Conservation (phyloP, 2,329 filamentous ascomycete species). For the Ploettnerulaceae sp. region DNA sequence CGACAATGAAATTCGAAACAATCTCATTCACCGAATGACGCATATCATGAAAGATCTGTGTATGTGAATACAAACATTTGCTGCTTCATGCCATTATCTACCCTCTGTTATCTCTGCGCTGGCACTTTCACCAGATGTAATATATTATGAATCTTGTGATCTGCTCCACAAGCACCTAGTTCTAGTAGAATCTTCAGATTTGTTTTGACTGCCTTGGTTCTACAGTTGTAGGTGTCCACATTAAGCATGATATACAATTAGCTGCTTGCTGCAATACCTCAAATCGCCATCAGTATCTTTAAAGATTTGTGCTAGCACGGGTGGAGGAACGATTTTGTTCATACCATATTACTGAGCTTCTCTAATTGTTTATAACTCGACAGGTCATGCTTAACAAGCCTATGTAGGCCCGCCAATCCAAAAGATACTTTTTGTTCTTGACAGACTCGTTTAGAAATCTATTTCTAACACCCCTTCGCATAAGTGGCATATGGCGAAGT, state of each 20-base stretch:
- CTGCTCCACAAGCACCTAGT: background rate
- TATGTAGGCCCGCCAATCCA: too few relatives aligned
- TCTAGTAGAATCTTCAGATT: background rate
- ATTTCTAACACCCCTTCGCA: too few relatives aligned
- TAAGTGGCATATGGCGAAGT: too few relatives aligned
- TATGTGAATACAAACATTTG: background rate
- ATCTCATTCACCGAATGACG: background rate
- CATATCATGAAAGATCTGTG: background rate
- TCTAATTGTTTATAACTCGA: too few relatives aligned
- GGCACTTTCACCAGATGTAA: conserved; percentile 7
- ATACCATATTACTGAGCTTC: too few relatives aligned
- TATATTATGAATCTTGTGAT: background rate
- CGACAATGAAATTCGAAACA: background rate
- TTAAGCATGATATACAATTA: conserved; percentile 6
- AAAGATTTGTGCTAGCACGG: too few relatives aligned
- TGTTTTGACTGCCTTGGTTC: background rate
- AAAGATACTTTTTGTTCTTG: too few relatives aligned
- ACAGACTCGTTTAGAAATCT: too few relatives aligned
- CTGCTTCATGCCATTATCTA: background rate
- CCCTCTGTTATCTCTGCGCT: background rate
- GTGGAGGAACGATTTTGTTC: too few relatives aligned
- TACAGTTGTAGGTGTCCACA: too few relatives aligned
- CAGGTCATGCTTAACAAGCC: too few relatives aligned
- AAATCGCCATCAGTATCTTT: conserved; percentile 8
- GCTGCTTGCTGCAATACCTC: conserved; percentile 1